Evolutionary conservation across 176 grass and related monocot species (phyloP).

Genomic region (Triticum urartu): DNA sequence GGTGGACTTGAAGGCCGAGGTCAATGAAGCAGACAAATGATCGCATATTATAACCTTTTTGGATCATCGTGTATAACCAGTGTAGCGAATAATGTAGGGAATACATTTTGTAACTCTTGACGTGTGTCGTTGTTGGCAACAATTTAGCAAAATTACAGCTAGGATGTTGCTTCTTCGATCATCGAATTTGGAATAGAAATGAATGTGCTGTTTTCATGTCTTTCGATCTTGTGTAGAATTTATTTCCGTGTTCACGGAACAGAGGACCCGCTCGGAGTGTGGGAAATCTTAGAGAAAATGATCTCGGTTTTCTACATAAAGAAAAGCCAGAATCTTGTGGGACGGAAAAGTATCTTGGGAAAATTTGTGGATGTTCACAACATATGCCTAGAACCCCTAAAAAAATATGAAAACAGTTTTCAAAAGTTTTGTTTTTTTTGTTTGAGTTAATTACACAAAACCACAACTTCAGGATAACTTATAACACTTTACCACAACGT

Average conservation of each 20-base stretch:
- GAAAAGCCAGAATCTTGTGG: not conserved
- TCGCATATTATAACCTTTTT: constrained; percentile 14
- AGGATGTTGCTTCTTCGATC: not conserved
- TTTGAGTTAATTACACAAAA: too few species aligned
- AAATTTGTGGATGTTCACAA: not conserved
- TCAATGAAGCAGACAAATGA: constrained; percentile 17
- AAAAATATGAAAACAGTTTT: too few species aligned
- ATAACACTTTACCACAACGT: too few species aligned
- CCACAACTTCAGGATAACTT: too few species aligned
- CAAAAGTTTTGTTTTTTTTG: too few species aligned
- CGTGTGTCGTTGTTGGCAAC: not conserved
- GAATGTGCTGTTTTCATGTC: not conserved
- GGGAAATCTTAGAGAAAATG: not conserved
- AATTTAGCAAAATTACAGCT: not conserved
- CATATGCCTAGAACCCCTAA: not conserved
- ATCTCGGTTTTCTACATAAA: not conserved
- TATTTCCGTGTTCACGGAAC: not conserved
- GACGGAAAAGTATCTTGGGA: not conserved
- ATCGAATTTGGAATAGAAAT: not conserved
- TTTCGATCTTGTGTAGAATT: not conserved
- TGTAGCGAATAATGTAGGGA: constrained; percentile 49
- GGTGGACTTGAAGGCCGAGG: not conserved
- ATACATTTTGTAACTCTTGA: constrained; percentile 4
- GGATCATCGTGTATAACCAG: constrained; percentile 21
- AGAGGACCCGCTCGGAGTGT: not conserved